Conservation (phyloP, 768 basidiomycete genomes). For the Boletus insuetus region DNA sequence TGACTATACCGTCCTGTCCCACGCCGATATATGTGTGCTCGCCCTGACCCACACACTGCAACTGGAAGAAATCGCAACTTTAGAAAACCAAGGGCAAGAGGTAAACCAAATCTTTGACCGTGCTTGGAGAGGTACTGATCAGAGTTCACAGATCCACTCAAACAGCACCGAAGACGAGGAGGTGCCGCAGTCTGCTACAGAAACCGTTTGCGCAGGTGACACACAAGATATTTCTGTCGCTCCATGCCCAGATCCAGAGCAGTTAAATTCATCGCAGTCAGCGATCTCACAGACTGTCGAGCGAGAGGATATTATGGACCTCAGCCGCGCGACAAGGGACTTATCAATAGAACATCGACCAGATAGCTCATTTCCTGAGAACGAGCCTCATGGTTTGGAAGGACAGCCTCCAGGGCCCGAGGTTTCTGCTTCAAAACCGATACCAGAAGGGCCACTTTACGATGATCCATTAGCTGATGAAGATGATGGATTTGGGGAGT, state of each 20-base stretch:
- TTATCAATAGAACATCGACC: conserved; percentile 15
- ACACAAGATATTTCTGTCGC: not conserved
- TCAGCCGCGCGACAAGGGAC: conserved; percentile 6
- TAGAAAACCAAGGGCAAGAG: conserved; percentile 29
- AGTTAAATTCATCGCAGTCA: not conserved
- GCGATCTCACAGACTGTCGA: not conserved
- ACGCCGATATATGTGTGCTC: conserved; percentile 86
- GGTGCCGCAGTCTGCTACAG: not conserved
- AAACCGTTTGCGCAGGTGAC: conserved; percentile 1
- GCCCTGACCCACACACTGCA: conserved; percentile 84
- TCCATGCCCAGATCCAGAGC: not conserved
- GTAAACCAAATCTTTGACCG: conserved; percentile 17
- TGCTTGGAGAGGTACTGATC: not conserved
- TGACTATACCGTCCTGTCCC: conserved; percentile 89
- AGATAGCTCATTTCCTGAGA: conserved; percentile 1
- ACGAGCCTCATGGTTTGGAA: conserved; percentile 35
- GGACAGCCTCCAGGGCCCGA: conserved; percentile 22
- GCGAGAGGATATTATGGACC: conserved; percentile 3
- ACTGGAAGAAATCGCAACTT: conserved; percentile 41
- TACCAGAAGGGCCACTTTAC: conserved; percentile 42
- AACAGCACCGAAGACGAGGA: not conserved
- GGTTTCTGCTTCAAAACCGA: conserved; percentile 4
- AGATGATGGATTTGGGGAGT: conserved; percentile 88
- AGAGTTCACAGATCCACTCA: conserved; percentile 7
- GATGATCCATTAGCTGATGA: conserved; percentile 74